Conservation (phyloP, 306 rosid species). For the Citrullus amarus region DNA sequence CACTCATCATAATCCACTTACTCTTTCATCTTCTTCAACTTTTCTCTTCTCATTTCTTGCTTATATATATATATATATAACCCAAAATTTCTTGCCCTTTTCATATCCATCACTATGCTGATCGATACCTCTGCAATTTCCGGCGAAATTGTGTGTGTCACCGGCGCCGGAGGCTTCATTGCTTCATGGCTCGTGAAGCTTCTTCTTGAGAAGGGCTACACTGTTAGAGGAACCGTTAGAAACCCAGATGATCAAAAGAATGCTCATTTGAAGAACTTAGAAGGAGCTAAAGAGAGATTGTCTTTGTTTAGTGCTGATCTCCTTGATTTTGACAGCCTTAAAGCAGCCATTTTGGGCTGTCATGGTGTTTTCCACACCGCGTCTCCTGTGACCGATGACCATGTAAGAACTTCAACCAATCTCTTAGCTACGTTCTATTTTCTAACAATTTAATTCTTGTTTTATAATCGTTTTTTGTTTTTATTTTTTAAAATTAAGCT, state of each 20-base stretch:
- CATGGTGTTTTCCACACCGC: slow-evolving; percentile 83
- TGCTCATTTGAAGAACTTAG: slow-evolving; percentile 57
- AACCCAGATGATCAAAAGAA: slow-evolving; percentile 85
- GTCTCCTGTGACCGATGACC: slow-evolving; percentile 77
- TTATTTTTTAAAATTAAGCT: no score
- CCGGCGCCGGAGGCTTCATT: slow-evolving; percentile 94
- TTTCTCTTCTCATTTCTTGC: no score
- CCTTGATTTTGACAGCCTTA: slow-evolving; percentile 44
- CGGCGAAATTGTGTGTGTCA: slow-evolving; percentile 58
- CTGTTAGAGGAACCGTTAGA: slow-evolving; percentile 69
- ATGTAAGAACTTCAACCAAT: slow-evolving; percentile 21
- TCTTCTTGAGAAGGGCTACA: slow-evolving; percentile 57
- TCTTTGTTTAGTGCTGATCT: slow-evolving; percentile 60
- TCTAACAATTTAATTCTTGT: no score
- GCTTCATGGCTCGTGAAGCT: slow-evolving; percentile 87
- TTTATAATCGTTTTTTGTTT: no score
- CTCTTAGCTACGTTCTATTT: no score
- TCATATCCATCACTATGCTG: slow-evolving; percentile 25
- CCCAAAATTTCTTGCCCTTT: not conserved
- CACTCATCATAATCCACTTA: not conserved
- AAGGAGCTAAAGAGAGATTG: slow-evolving; percentile 68
- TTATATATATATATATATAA: no score
- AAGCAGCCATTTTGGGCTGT: slow-evolving; percentile 46
- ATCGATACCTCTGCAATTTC: slow-evolving; percentile 13
- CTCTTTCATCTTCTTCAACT: not conserved